phyloP scores from a whole-genome alignment of 163 green algal genomes.

The Chlamydomonas reinhardtii region DNA sequence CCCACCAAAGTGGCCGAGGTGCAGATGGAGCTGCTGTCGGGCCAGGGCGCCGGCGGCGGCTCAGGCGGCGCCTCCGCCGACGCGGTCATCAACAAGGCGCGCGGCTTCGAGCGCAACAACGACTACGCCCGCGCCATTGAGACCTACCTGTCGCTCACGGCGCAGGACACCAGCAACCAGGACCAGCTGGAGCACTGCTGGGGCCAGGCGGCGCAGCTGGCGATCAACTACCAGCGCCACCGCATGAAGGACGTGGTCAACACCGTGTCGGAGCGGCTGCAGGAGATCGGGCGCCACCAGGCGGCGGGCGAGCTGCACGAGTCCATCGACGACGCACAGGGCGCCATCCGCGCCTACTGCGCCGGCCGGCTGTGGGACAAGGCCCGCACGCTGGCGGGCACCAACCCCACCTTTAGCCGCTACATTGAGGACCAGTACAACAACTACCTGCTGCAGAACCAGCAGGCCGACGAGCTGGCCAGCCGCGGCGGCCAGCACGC shows the following conservation, averaged over 20 bases:
- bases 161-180: slow-evolving; percentile 44
- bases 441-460: slow-evolving; percentile 65
- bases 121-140: slow-evolving; percentile 85
- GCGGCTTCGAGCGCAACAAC: slow-evolving; percentile 72
- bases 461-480: slow-evolving; percentile 71
- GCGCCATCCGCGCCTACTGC: slow-evolving; percentile 70
- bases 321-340: slow-evolving; percentile 72
- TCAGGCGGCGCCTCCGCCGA: slow-evolving; percentile 16
- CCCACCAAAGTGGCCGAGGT: slow-evolving; percentile 72
- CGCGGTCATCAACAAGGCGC: slow-evolving; percentile 63
- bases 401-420: slow-evolving; percentile 69
- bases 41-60: slow-evolving; percentile 6
- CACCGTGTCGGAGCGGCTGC: slow-evolving; percentile 69
- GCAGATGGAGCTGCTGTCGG: slow-evolving; percentile 63
- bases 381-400: slow-evolving; percentile 67
- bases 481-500: slow-evolving; percentile 44
- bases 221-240: slow-evolving; percentile 77
- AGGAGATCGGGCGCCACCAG: slow-evolving; percentile 68
- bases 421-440: slow-evolving; percentile 79
- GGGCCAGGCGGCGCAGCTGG: slow-evolving; percentile 76
- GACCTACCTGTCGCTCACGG: slow-evolving; percentile 78
- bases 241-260: slow-evolving; percentile 75
- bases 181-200: slow-evolving; percentile 62
- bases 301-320: slow-evolving; percentile 79
- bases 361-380: slow-evolving; percentile 75